Evolutionary conservation across 306 rosid genomes (phyloP), one percentile per base, ranked within the genome.

Genomic region (Begonia peltatifolia): DNA sequence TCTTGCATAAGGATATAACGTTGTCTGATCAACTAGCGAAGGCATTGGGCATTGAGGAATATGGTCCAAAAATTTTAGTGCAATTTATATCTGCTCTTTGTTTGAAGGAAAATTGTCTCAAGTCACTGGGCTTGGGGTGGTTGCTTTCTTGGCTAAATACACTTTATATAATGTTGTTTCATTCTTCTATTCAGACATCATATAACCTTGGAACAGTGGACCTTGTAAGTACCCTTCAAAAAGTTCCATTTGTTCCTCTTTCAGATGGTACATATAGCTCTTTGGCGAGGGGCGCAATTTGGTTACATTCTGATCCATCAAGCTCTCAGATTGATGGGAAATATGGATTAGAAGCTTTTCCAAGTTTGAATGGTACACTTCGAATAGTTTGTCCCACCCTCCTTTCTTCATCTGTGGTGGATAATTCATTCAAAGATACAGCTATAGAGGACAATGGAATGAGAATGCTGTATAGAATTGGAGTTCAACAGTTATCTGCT

Each of bases 201-300:
- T 54, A 47, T 25, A 68, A 65, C 43, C 66, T 64, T 65, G 83
- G 62, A 67, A 55, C 52, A 41, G 76, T 64, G 22, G 82, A 76
- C 60, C 63, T 80, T 41, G 48, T 61, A 46, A 64, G 69, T 55
- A 52, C 57, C 54, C 94, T 85, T 54, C 57, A 42, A 62, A 85
- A 74, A 56, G 68, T 61, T 13, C 69, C 84, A 9, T 78, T 82
- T 62, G 70, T 89, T 62, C 97, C 94, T 67, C 97, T 89, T 64
- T 89, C 97, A 56, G 79, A 89, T 76, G 95, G 95, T 63, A 70
- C 82, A 38, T 83, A 60, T 77, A 70, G 85, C 52, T 76, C 97
- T 36, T 64, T 85, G 13, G 60, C 72, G 60, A 83, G 76, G 62
- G 95, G 94, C 46, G 73, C 90, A 57, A 85, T 89, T 61, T 89